A percentile compares a stretch with the other conserved stretches of the same genome.
phyloP scores from a whole-genome alignment of 2,329 filamentous ascomycete genomes.

The Penicillium sp. region DNA sequence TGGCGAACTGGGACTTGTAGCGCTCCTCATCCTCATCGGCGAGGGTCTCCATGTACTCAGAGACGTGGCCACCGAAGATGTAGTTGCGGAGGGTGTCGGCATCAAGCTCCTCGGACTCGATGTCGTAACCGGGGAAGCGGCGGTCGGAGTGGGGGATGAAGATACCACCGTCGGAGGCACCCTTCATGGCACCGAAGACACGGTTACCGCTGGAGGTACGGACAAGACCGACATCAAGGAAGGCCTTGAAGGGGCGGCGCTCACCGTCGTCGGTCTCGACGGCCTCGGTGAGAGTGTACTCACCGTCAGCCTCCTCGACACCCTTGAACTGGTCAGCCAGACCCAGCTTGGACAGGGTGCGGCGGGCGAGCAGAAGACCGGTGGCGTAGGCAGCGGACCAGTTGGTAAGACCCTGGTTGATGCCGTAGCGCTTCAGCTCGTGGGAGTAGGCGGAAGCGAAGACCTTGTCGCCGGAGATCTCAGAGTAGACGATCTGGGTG shows the following conservation, averaged over 20 bases:
- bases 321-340: constrained; percentile 90
- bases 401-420: constrained; percentile 99
- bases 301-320: constrained; percentile 96
- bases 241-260: constrained; percentile 98
- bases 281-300: constrained; percentile 95
- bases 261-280: constrained; percentile 82
- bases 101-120: constrained; percentile 97
- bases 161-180: constrained; percentile 97
- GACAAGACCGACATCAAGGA: constrained; percentile 96
- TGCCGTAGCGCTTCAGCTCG: constrained; percentile 97
- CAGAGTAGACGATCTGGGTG: constrained; percentile 93
- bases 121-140: constrained; percentile 98
- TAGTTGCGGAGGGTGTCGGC: constrained; percentile 97
- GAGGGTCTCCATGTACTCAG: constrained; percentile 99
- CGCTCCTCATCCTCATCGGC: constrained; percentile 99
- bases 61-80: constrained; percentile 97
- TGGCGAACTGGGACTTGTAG: constrained; percentile 96
- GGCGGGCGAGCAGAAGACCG: constrained; percentile 95
- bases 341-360: constrained; percentile 94
- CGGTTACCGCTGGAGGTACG: constrained; percentile 98
- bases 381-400: constrained; percentile 97
- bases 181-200: constrained; percentile 99
- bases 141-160: constrained; percentile 98
- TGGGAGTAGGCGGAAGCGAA: constrained; percentile 90
- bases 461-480: constrained; percentile 98